Evolutionary conservation across 495 filamentous ascomycete species (phyloP), one percentile per base, ranked within the genome.

Genomic region (Podospora bellae-mahoneyi): DNA sequence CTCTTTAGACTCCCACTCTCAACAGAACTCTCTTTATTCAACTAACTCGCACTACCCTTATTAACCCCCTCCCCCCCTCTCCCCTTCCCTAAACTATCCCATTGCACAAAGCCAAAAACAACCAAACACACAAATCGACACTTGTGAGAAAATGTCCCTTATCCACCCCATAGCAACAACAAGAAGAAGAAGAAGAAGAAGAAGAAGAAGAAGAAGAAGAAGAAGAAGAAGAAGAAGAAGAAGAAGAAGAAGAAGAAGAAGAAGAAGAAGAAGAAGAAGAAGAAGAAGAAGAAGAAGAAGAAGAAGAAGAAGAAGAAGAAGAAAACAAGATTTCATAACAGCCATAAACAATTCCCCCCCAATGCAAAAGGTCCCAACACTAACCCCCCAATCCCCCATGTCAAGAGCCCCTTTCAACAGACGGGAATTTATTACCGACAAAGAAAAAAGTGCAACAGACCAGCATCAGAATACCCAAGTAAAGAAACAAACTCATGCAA

Each of bases 131-230:
- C 30, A 32, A 32, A 32, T 2, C 23, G 23, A 23, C 23, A 23
- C 1, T 1, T 23, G 23, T 23, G 23, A 23, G 23, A 23, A 32
- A 32, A 32, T 32, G 7, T 32, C 30, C 30, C 30, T 32, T 32
- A 32, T 7, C 30, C 30, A 32, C 30, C 30, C 56, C n/a, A 58
- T 20, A 58, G 55, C 9, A 57, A 18, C 1, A 23, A 53, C 54
- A 5, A 27, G 7, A 66, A 4, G 34, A 20, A 60, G 6, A 66
- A 60, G 28, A 30, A 57, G 27, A 64, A 61, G 57, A 27, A 68
- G 60, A 20, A 23, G 20, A 1, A 20, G 23, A 23, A 23, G 23
- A 23, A 23, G 58, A 62, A 61, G 23, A 23, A 23, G 23, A 23
- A 23, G 58, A 56, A 61, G 23, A 23, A 23, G 23, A 23, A 23